Base-by-base conservation (phyloP, 495 filamentous ascomycete genomes). In the Diplogelasinospora grovesii region DNA sequence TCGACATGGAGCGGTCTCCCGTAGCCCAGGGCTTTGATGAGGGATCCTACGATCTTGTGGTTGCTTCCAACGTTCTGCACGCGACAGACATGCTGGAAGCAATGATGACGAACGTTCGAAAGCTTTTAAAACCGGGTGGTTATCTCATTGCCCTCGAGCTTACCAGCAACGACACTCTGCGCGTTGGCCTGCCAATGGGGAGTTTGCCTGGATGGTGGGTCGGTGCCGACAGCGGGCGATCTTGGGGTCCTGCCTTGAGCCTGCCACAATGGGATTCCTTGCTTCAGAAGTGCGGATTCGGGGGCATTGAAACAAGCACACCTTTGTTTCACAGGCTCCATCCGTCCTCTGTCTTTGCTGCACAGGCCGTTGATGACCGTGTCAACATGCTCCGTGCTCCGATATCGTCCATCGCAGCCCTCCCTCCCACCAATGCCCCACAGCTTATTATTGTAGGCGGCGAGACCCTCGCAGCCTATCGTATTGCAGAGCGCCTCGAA, bases 51-150 rank as follows among this genome's bases (percentile, higher is more conserved):
- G 77, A 82, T 31, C 8, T 80, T 8, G 56, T 82, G 5, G 37
- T 73, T 11, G 66, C 66, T 10, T 53, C 54, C 4, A 50, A 56
- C 13, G 61, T 62, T 2, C 38, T 81, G 5, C 75, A 81, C 45
- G 71, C 70, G 1, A 79, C 74, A 0, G 34, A 29, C 1, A 39
- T 46, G 9, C 39, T 76, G 0, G 33, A 61, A 1, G 37, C 59
- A 8, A 71, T 63, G 0, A 26, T 81, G 6, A 19, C 10, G 1
- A 68, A 77, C 45, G 40, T 64, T 0, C 59, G 63, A 0, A 40
- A 49, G 5, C 51, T 82, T 0, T 39, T 82, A 8, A 74, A 70
- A 35, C 75, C 77, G 6, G 77, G 74, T 16, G 77, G 77, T 2
- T 66, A 65, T 37, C 44, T 80, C 1, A 13, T 78, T 0, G 14